phyloP scores from a whole-genome alignment of 176 grass and related monocot species.

The Typha latifolia region DNA sequence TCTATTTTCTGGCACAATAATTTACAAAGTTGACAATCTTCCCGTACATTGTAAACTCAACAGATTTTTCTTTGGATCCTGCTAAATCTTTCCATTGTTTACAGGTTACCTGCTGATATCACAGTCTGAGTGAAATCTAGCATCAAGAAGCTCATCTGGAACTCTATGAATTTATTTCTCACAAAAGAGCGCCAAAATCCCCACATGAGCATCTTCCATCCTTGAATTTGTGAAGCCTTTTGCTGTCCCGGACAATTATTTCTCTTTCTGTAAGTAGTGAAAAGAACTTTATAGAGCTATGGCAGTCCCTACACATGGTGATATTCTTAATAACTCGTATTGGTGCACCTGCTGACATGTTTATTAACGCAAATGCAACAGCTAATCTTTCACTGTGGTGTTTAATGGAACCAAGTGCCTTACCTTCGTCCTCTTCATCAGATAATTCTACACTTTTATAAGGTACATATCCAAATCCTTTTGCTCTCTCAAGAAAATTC shows the following conservation, averaged over 20 bases:
- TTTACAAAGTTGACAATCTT: too few relatives aligned
- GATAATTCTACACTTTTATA: slow-evolving; percentile 52
- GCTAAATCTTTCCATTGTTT: background rate
- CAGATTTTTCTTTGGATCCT: background rate
- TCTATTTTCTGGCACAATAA: too few relatives aligned
- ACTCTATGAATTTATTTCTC: slow-evolving; percentile 4
- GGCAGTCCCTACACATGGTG: slow-evolving; percentile 86
- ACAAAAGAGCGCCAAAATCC: slow-evolving; percentile 59
- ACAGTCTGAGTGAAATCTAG: background rate
- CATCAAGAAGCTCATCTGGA: background rate
- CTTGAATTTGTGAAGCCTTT: slow-evolving; percentile 72
- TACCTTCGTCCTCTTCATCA: slow-evolving; percentile 43
- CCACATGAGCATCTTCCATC: slow-evolving; percentile 70
- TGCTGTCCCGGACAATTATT: slow-evolving; percentile 69
- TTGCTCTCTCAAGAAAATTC: slow-evolving; percentile 49
- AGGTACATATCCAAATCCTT: slow-evolving; percentile 55
- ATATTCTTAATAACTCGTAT: slow-evolving; percentile 72
- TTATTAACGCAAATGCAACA: slow-evolving; percentile 60
- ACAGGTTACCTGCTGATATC: background rate
- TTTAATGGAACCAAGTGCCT: slow-evolving; percentile 21
- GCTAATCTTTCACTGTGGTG: slow-evolving; percentile 87
- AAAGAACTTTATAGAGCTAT: slow-evolving; percentile 60
- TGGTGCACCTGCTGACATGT: slow-evolving; percentile 28
- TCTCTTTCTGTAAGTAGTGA: slow-evolving; percentile 62
- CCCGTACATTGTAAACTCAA: background rate